A percentile compares a stretch with the other conserved stretches of the same genome.
These are phyloP conservation scores for Rhizoclosmatium globosum DNA, from an alignment of 192 early-diverging fungal species.

Conservation along the genomic window DNA sequence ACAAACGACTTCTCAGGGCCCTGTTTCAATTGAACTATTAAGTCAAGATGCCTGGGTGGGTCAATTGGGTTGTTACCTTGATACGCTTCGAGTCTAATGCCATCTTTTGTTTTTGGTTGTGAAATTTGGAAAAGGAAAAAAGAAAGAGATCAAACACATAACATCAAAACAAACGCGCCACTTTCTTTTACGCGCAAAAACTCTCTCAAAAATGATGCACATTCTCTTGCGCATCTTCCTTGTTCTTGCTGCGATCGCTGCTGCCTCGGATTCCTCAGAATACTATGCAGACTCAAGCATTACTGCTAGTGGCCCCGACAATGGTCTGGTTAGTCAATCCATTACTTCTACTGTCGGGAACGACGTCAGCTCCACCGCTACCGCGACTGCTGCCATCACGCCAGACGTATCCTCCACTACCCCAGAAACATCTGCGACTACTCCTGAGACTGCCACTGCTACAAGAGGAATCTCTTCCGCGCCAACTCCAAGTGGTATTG, in stretches of 20 bases:
- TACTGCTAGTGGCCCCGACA: neutral
- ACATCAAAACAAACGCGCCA: neutral
- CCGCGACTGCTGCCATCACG: neutral
- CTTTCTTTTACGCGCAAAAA: neutral
- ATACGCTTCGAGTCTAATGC: neutral
- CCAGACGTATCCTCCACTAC: neutral
- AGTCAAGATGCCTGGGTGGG: too few relatives aligned
- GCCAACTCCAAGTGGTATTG: neutral
- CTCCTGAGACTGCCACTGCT: neutral
- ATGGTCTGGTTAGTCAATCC: neutral
- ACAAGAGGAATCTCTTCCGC: neutral
- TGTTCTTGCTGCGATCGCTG: neutral
- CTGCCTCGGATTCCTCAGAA: neutral
- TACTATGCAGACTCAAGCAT: neutral
- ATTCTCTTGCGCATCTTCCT: neutral
- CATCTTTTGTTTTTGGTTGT: neutral
- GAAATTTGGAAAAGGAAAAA: neutral
- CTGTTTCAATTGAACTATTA: slow-evolving; percentile 15
- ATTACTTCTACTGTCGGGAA: neutral
- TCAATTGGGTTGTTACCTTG: neutral
- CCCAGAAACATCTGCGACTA: neutral
- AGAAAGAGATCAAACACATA: neutral
- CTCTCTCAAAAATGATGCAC: neutral
- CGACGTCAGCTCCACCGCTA: neutral
- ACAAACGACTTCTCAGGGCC: slow-evolving; percentile 55